phyloP scores from a whole-genome alignment of 306 rosid genomes.

The Vigna trinervia region DNA sequence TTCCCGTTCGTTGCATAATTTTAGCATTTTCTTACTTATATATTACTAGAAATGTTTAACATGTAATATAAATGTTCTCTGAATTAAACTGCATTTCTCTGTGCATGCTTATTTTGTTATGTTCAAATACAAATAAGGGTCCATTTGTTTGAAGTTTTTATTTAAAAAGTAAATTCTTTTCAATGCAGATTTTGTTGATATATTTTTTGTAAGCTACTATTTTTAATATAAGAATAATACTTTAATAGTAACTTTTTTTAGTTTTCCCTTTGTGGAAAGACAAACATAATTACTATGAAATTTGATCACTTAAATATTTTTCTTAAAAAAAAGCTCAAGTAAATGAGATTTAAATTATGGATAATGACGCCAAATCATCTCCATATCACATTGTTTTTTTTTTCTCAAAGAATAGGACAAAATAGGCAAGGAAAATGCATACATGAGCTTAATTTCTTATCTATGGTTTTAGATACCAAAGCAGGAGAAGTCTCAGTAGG shows the following conservation, averaged over 20 bases:
- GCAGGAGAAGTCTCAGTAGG: constrained; percentile 76
- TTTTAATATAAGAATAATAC: not conserved
- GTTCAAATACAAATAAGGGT: constrained; percentile 1
- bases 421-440: not conserved
- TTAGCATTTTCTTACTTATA: constrained; percentile 23
- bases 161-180: not conserved
- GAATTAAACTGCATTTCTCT: constrained; percentile 13
- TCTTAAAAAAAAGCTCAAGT: not conserved
- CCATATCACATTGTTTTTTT: not conserved
- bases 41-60: not conserved
- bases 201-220: not conserved
- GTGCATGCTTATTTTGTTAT: not conserved
- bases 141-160: not conserved
- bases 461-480: constrained; percentile 53
- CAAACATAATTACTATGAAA: not conserved
- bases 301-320: not conserved
- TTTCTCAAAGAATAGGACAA: not conserved
- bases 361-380: not conserved
- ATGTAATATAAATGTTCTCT: not conserved
- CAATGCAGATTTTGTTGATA: too few relatives aligned
- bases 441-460: constrained; percentile 20
- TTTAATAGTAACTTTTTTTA: not conserved
- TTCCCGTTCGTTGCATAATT: constrained; percentile 1
- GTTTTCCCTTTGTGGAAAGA: not conserved
- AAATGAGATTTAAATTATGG: not conserved